Evolutionary conservation across 768 basidiomycete genomes (phyloP), one percentile per base, ranked within the genome.

Genomic region (Amanita fuliginea): DNA sequence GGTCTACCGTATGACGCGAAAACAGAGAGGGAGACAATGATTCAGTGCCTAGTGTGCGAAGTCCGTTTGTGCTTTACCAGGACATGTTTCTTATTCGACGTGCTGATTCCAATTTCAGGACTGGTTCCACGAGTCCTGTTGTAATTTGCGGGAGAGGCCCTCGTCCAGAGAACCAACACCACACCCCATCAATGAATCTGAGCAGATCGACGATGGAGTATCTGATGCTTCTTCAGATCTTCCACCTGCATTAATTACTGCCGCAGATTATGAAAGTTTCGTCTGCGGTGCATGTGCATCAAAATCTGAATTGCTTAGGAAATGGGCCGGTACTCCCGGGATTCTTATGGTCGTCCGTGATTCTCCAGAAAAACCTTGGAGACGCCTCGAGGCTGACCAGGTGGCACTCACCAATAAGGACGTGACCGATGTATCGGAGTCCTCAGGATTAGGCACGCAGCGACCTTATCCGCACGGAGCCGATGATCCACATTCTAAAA

Each of bases 81-180:
- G 11, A 18, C 37, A 49, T 53, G 16, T 46, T 35, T 37, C 34
- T 44, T 24, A 24, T 24, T 24, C 5, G 26, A 21, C 9, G 46
- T 26, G 41, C 46, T 55, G 47, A 58, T 52, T 35, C 44, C 24
- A 14, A 13, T 40, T 51, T n/a, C 53, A 90, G 87, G 88, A 92
- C 59, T 92, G 89, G 89, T 92, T 81, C 63, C 89, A 92, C 56
- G 89, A 92, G 67, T 90, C 86, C 9, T 92, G 89, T 57, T 78
- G 89, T 56, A 83, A 87, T 63, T 72, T 92, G 37, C 76, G 86
- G 52, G 77, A 82, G 60, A 74, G 75, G 18, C 85, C 83, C 7
- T 55, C 65, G 5, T 73, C 73, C 7, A 71, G 76, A 50, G 72
- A 66, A 42, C 53, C 72, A 3, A 68, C 67, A 10, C 69, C 69